These are phyloP conservation scores for Penicillium sp. DNA, from an alignment of 2,329 filamentous ascomycete genomes.

Conservation along the genomic window DNA sequence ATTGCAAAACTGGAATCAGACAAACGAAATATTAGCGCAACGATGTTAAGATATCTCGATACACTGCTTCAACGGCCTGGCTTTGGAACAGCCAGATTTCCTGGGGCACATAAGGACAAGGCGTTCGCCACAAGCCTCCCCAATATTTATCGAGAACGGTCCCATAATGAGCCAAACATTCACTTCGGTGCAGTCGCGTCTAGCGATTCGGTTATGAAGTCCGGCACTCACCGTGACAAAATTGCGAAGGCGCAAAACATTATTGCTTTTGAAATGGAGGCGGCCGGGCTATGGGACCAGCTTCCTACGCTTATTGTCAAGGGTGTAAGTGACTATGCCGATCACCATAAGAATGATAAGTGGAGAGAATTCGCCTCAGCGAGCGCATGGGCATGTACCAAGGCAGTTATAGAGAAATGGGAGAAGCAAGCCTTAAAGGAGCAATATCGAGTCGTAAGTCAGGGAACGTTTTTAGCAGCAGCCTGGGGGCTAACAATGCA, in stretches of 20 bases:
- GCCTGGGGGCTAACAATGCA: background rate
- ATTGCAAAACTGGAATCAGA: conserved; percentile 13
- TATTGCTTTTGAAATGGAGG: conserved; percentile 4
- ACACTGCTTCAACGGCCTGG: background rate
- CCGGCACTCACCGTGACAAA: conserved; percentile 32
- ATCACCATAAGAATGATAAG: conserved; percentile 1
- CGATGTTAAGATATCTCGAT: background rate
- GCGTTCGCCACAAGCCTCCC: conserved; percentile 9
- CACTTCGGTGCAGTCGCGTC: conserved; percentile 39
- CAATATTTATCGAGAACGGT: conserved; percentile 1
- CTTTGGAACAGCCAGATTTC: background rate
- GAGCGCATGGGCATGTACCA: conserved; percentile 2
- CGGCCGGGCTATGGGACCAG: background rate
- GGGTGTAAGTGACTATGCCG: background rate
- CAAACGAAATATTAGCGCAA: background rate
- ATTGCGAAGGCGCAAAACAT: conserved; percentile 17
- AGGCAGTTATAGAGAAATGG: background rate
- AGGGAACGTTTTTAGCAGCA: background rate
- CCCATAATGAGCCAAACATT: conserved; percentile 20
- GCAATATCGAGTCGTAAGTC: conserved; percentile 1
- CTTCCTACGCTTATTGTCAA: conserved; percentile 1
- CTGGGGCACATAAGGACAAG: background rate
- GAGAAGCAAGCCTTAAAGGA: background rate
- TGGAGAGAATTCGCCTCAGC: conserved; percentile 8
- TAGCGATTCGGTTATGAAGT: conserved; percentile 40